Evolutionary conservation across 805 yeast species (phyloP), one percentile per base, ranked within the genome.

Genomic region (Candida nitratophila): DNA sequence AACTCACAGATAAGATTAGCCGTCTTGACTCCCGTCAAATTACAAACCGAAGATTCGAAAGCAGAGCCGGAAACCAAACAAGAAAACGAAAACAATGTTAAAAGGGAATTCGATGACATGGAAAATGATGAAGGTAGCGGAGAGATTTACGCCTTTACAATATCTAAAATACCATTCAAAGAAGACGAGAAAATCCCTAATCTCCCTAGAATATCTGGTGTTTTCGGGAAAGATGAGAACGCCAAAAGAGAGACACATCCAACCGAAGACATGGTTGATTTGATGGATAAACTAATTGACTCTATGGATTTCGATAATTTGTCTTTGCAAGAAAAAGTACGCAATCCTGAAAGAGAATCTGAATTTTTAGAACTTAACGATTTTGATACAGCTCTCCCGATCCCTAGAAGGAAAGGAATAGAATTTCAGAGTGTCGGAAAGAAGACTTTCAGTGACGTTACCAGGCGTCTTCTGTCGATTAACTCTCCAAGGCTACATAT

Each of bases 111-210:
- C 6, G 51, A 61, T 27, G 45, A 52, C 7, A 40, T 50, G 12
- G 45, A 46, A 5, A 50, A 46, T 7, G 60, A 53, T 15, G 40
- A 43, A 3, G 24, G 24, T 8, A 44, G 45, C n/a, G 19, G n/a
- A 11, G 36, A 39, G 15, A 31, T 21, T 2, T 66, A 74, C 46
- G 70, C 72, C 0, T 69, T 86, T 43, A 62, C 74, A 1, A 56
- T 81, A 49, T 70, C 71, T 12, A 65, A 81, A 39, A 56, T 88
- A 12, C 93, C 96, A 1, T 86, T 76, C 59, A 73, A 74, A 37
- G 95, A 86, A 50, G 96, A 89, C 58, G 83, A 79, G 49, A 76
- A 77, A 50, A 67, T 79, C 15, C 77, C 89, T 3, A 69, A 68
- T 21, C 76, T 83, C 51, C 66, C 70, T 6, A 56, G 58, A 33